These are phyloP conservation scores for Teunomyces panamensis DNA, from an alignment of 805 yeast species.

Conservation along the genomic window DNA sequence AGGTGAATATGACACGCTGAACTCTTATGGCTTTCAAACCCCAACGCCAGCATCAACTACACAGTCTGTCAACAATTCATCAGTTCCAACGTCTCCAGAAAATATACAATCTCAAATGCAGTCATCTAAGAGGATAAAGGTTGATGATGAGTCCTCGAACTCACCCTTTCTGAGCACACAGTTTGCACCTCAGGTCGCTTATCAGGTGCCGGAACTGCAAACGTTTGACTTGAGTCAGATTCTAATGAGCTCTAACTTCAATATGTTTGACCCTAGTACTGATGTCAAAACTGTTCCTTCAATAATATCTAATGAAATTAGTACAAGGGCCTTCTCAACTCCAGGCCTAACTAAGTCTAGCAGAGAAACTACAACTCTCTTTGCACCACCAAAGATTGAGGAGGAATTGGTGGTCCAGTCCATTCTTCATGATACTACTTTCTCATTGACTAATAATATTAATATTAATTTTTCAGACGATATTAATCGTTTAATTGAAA, in stretches of 20 bases:
- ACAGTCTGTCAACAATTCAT: conserved; percentile 5
- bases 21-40: conserved; percentile 7
- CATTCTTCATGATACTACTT: background rate
- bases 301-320: background rate
- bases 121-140: conserved; percentile 12
- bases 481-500: background rate
- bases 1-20: conserved; percentile 7
- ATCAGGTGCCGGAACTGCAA: conserved; percentile 11
- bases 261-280: conserved; percentile 5
- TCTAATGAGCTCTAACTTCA: conserved; percentile 10
- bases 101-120: conserved; percentile 3
- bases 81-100: conserved; percentile 12
- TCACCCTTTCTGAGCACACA: conserved; percentile 8
- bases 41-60: conserved; percentile 8
- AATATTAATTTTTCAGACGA: background rate
- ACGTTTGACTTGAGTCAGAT: conserved; percentile 12
- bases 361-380: conserved; percentile 9
- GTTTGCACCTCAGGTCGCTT: conserved; percentile 2
- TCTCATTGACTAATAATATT: background rate
- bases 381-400: conserved; percentile 6
- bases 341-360: conserved; percentile 15
- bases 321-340: conserved; percentile 14
- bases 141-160: conserved; percentile 7
- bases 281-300: background rate
- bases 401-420: background rate